These are phyloP conservation scores for Eucommia ulmoides DNA, from an alignment of 257 asterid genomes.

Conservation along the genomic window DNA sequence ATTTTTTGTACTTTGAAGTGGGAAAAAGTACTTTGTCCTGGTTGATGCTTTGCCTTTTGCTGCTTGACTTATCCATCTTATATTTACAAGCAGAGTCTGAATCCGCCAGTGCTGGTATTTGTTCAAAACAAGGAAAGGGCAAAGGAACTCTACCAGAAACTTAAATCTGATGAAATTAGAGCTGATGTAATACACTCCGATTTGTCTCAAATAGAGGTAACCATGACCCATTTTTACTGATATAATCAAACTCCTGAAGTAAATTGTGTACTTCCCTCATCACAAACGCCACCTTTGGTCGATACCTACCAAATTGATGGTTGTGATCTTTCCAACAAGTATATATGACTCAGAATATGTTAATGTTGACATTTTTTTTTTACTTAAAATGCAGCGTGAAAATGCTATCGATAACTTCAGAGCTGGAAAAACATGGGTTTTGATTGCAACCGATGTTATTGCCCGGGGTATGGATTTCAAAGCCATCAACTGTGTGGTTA, in stretches of 20 bases:
- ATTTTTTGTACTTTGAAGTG: too few relatives aligned
- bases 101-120: constrained; percentile 74
- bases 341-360: too few relatives aligned
- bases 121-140: constrained; percentile 89
- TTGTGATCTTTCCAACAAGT: too few relatives aligned
- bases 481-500: constrained; percentile 80
- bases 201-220: constrained; percentile 46
- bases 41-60: background rate
- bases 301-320: too few relatives aligned
- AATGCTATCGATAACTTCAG: constrained; percentile 69
- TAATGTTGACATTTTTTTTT: background rate
- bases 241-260: background rate
- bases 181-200: background rate
- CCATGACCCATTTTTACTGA: background rate
- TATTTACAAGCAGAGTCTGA: constrained; percentile 82
- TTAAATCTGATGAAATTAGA: background rate
- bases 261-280: background rate
- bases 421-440: constrained; percentile 88
- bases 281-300: too few relatives aligned
- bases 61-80: too few relatives aligned
- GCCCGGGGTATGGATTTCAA: constrained; percentile 98
- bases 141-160: constrained; percentile 30
- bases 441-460: constrained; percentile 84
- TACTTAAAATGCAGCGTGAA: constrained; percentile 61
- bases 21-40: background rate